Base-by-base conservation (phyloP, 2,329 filamentous ascomycete species). In the Penicillium concentricum region DNA sequence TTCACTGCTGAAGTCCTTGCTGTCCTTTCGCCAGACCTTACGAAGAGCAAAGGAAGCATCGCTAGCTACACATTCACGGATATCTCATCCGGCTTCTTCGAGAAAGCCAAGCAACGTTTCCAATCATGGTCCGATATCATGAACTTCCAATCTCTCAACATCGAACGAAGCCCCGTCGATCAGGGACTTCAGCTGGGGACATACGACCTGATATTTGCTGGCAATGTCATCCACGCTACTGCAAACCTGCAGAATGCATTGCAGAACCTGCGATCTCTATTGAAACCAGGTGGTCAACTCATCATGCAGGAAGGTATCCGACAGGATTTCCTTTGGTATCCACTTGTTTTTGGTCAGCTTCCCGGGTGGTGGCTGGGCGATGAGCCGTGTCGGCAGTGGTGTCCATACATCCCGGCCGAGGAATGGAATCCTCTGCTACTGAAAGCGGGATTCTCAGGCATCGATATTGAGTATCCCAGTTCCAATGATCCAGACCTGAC, bases 151-250 rank as follows among this genome's bases (percentile, higher is more conserved):
- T 49, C 63, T 0, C 59, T 74, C 2, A 67, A 76, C 41, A 69
- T 74, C 9, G 64, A 66, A 26, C 57, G 62, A 13, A 60, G 68
- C 24, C 67, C 70, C 1, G 37, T 41, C 5, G 44, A 54, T 9
- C 73, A 75, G 46, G 72, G 71, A 2, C 66, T 74, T 13, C 54
- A 68, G 32, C 7, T 46, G 2, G 62, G 56, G 2, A 49, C 24
- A 5, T 76, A 72, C 49, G 73, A 76, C 45, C 41, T 76, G 32
- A 67, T 76, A 12, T 61, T 75, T 3, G 73, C 71, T 4, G 61
- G 62, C 5, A 68, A 71, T 48, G 73, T 74, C 5, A 60, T 75
- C 20, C 71, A 76, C 35, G 72, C 72, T 0, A 74, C 72, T 2
- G 53, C 56, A 6, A 56, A 58, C 28, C 43, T 66, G 9, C 39